Evolutionary conservation across 371 early-diverging fungal genomes (phyloP), one percentile per base, ranked within the genome.

Genomic region (Apophysomyces trapeziformis): DNA sequence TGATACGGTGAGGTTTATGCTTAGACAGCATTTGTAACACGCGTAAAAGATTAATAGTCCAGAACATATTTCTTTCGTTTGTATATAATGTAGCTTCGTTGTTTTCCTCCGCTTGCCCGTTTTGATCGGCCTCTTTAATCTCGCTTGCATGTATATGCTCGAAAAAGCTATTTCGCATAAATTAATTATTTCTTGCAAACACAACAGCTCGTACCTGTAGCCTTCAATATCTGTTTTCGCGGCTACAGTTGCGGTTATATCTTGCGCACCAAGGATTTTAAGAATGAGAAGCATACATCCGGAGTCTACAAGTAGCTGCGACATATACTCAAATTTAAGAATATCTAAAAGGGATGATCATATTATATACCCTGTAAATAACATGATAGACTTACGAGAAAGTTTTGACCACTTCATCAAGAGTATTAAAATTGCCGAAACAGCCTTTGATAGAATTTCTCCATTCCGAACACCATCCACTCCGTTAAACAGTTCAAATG

Each of bases 1-100:
- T 64, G 41, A 94, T 83, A 13, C 95, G 87, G 62, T 93, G 90
- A 1, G 85, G 79, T 65, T 94, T 93, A 61, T 82, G 72, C 69
- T 93, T 94, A 2, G 93, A 91, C 43, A 95, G 61, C 79, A 92
- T 93, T 73, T 95, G 93, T 36, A 94, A 76, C 14, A 94, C 85
- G 16, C 92, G 82, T 14, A 94, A 73, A 57, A 94, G 79, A 66
- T 91, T 88, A 72, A 92, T 92, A 8, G 91, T 76, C 46, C 91
- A 89, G 66, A 82, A 90, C 76, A 95, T 84, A 67, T 91, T 92
- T n/a, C 92, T 64, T 9, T 63, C 58, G 41, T 77, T 80, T 43
- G 78, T 74, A 26, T 74, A 71, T 6, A 38, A 14, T 21, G 54
- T 5, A 50, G 5, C 18, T 13, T 66, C 47, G n/a, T 39, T 41